Evolutionary conservation across 176 grass and related monocot genomes (phyloP).

Genomic region (Chrysopogon serrulatus): DNA sequence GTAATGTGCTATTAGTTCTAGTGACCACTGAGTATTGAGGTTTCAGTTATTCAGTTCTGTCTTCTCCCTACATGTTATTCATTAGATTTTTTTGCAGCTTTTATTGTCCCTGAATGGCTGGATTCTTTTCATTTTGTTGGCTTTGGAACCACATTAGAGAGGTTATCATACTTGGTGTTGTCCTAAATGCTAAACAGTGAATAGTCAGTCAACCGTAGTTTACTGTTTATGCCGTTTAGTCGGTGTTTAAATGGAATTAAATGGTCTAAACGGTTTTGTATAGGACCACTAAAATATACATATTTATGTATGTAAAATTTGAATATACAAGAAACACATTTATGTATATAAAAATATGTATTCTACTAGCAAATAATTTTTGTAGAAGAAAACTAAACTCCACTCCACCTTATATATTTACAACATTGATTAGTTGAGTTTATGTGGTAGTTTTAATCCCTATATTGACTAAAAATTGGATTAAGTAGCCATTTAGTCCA

Average conservation of each 20-base stretch:
- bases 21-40: not conserved
- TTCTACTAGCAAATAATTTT: not conserved
- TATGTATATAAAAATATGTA: not conserved
- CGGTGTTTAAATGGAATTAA: not conserved
- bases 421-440: not conserved
- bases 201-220: not conserved
- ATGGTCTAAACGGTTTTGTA: not conserved
- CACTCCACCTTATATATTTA: not conserved
- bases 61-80: not conserved
- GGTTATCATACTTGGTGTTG: not conserved
- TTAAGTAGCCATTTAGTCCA: not conserved
- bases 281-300: not conserved
- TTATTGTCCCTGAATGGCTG: not conserved
- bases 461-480: not conserved
- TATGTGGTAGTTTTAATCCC: not conserved
- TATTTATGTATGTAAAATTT: not conserved
- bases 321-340: not conserved
- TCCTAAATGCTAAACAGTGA: not conserved
- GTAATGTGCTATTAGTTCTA: not conserved
- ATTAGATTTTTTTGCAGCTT: not conserved
- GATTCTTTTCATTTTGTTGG: not conserved
- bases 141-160: not conserved
- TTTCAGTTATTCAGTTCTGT: not conserved
- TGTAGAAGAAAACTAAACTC: not conserved
- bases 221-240: not conserved